These are phyloP conservation scores for Aspergillus saccharolyticus DNA, from an alignment of 495 filamentous ascomycete species.

Conservation along the genomic window DNA sequence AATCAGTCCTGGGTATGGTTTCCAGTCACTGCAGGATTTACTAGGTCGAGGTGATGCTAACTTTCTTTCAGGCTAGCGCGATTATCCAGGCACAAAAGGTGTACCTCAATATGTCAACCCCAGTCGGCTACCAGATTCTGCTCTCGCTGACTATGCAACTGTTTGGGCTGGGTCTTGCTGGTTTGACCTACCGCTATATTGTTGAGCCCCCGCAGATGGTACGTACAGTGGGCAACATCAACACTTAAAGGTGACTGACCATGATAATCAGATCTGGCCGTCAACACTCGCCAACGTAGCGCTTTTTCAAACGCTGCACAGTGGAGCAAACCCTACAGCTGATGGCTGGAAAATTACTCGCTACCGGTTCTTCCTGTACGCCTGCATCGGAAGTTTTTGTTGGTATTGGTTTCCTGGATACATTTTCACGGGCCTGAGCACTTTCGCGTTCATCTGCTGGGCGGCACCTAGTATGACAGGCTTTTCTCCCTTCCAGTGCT, in stretches of 20 bases:
- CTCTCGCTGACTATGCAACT: slow-evolving; percentile 39
- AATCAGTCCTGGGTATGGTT: slow-evolving; percentile 13
- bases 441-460: slow-evolving; percentile 86
- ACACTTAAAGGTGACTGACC: background rate
- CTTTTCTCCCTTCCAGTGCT: background rate
- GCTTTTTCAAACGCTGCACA: slow-evolving; percentile 84
- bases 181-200: slow-evolving; percentile 56
- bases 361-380: slow-evolving; percentile 73
- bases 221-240: background rate
- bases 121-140: slow-evolving; percentile 41
- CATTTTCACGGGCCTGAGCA: slow-evolving; percentile 78
- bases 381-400: slow-evolving; percentile 57
- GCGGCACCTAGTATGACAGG: slow-evolving; percentile 70
- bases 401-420: slow-evolving; percentile 84
- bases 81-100: slow-evolving; percentile 55
- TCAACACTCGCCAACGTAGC: slow-evolving; percentile 79
- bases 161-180: slow-evolving; percentile 47
- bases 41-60: background rate
- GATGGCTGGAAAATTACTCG: slow-evolving; percentile 78
- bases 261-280: slow-evolving; percentile 62
- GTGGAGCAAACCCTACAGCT: slow-evolving; percentile 70
- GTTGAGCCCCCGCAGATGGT: slow-evolving; percentile 71
- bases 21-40: background rate
- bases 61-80: slow-evolving; percentile 51
- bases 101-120: slow-evolving; percentile 19